A percentile compares a stretch with the other conserved stretches of the same genome.
Conservation (phyloP, 257 asterid species). For the Solanum dulcamara region DNA sequence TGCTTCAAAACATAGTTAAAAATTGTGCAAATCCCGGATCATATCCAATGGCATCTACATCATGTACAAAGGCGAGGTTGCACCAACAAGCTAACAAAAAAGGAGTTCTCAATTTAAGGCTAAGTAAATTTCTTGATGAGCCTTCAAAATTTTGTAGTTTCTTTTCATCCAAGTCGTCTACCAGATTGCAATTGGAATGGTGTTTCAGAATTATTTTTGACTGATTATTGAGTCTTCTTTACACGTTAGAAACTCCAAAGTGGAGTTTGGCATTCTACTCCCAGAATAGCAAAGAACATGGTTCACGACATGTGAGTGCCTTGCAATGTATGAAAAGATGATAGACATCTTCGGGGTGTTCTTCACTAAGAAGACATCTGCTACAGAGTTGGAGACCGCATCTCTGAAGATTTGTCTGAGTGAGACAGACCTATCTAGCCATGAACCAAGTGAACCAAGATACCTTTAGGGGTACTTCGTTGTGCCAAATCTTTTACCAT, state of each 20-base stretch:
- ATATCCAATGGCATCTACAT: background rate
- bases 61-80: background rate
- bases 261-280: background rate
- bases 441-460: background rate
- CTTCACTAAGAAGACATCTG: background rate
- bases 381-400: background rate
- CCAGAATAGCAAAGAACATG: background rate
- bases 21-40: background rate
- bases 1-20: background rate
- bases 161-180: background rate
- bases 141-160: background rate
- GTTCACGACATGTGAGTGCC: background rate
- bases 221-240: background rate
- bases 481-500: background rate
- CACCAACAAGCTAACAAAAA: background rate
- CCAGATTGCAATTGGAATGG: background rate
- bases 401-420: background rate
- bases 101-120: background rate
- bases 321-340: background rate
- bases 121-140: background rate
- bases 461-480: background rate
- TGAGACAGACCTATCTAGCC: background rate
- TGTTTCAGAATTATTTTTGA: background rate
- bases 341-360: background rate
- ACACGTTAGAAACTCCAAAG: background rate